phyloP scores from a whole-genome alignment of 1,284 basidiomycete genomes.

The Moesziomyces parantarcticus region DNA sequence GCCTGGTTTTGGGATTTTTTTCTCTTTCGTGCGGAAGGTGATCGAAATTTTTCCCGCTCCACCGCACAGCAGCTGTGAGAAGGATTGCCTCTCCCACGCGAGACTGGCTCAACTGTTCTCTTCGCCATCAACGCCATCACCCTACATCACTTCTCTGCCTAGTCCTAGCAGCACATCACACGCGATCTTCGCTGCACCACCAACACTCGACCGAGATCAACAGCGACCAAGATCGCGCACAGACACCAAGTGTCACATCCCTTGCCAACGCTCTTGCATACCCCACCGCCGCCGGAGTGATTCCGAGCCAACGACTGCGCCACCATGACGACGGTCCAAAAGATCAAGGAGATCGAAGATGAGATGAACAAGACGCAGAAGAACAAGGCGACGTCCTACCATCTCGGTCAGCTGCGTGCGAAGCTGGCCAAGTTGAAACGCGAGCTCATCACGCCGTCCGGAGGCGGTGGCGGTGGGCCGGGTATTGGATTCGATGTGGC shows the following conservation, averaged over 20 bases:
- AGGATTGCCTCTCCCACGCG: constrained; percentile 6
- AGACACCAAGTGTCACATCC: not conserved
- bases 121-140: constrained; percentile 4
- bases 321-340: constrained; percentile 60
- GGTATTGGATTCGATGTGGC: constrained; percentile 85
- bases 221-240: not conserved
- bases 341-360: constrained; percentile 68
- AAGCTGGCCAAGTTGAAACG: constrained; percentile 96
- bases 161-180: no score
- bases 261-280: not conserved
- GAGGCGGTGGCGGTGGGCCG: constrained; percentile 81
- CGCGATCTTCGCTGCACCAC: not conserved
- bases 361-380: constrained; percentile 78
- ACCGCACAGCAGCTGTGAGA: not conserved
- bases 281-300: constrained; percentile 26
- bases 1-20: not conserved
- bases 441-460: constrained; percentile 85
- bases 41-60: constrained; percentile 31
- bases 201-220: no score
- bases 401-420: constrained; percentile 95
- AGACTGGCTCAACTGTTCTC: constrained; percentile 1
- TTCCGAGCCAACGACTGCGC: constrained; percentile 14
- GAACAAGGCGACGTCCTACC: constrained; percentile 85
- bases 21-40: constrained; percentile 32
- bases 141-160: not conserved